These are phyloP conservation scores for Talaromyces pinophilus DNA, from an alignment of 2,329 filamentous ascomycete genomes.

Conservation along the genomic window DNA sequence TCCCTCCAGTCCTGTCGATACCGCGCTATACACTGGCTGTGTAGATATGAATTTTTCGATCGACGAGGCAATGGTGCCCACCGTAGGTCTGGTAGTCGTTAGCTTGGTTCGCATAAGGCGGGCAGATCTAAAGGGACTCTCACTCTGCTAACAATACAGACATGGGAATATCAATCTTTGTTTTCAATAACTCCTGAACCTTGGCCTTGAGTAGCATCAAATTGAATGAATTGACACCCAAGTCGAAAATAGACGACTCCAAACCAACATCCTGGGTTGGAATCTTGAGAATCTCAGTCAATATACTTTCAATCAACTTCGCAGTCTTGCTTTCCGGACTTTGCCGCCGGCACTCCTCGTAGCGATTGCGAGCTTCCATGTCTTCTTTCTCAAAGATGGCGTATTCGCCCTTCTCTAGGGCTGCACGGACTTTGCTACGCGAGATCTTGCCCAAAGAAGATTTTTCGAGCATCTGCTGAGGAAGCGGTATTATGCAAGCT, in stretches of 20 bases:
- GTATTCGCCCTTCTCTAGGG: not conserved
- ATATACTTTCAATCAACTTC: constrained; percentile 40
- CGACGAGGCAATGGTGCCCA: constrained; percentile 27
- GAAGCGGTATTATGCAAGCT: constrained; percentile 32
- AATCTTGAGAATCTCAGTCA: constrained; percentile 34
- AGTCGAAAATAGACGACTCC: constrained; percentile 32
- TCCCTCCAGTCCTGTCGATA: constrained; percentile 24
- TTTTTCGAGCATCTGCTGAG: constrained; percentile 31
- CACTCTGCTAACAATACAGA: not conserved
- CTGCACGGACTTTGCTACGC: constrained; percentile 25
- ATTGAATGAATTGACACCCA: constrained; percentile 43
- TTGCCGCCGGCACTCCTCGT: constrained; percentile 4
- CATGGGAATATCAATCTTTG: constrained; percentile 1
- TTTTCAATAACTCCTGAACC: constrained; percentile 1
- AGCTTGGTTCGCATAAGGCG: not conserved
- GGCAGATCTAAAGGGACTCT: not conserved
- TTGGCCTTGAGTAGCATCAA: constrained; percentile 11
- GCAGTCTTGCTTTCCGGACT: not conserved
- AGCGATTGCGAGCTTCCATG: not conserved
- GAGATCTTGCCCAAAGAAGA: constrained; percentile 47
- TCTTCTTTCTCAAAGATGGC: not conserved
- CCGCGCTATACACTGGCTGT: constrained; percentile 26
- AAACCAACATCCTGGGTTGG: constrained; percentile 22
- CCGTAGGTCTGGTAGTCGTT: constrained; percentile 7
- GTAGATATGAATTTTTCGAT: constrained; percentile 18